phyloP scores from a whole-genome alignment of 2,329 filamentous ascomycete genomes.

The Pseudogymnoascus sp. region DNA sequence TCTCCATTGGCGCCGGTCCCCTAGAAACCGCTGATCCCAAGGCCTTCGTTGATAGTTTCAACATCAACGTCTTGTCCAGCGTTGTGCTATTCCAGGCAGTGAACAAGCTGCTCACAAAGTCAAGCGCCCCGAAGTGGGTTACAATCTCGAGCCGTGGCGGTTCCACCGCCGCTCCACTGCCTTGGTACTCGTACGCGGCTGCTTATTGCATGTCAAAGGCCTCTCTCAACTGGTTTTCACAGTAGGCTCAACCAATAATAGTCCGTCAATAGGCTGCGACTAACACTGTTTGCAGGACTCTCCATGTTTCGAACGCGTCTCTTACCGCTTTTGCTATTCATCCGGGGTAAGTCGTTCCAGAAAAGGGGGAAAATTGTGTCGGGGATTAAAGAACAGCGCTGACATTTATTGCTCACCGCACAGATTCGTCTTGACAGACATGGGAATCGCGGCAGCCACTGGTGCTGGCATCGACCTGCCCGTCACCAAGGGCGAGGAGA shows the following conservation, averaged over 20 bases:
- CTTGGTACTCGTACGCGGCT: background rate
- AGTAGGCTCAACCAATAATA: background rate
- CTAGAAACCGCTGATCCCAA: background rate
- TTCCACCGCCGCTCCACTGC: background rate
- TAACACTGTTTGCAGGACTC: background rate
- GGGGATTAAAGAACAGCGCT: background rate
- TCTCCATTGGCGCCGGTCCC: background rate
- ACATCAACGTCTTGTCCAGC: background rate
- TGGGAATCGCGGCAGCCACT: background rate
- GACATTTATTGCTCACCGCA: background rate
- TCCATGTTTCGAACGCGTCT: background rate
- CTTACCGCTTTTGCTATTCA: background rate
- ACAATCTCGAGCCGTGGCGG: background rate
- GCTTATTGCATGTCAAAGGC: background rate
- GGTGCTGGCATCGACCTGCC: background rate
- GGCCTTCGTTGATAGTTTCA: background rate
- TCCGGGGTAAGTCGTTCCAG: background rate
- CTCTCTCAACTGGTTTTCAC: background rate
- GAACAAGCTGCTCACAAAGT: background rate
- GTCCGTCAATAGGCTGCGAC: background rate
- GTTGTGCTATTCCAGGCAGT: background rate
- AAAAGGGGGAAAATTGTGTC: background rate
- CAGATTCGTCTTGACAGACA: background rate
- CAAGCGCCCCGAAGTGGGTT: background rate
- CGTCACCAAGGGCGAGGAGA: background rate